Conservation (phyloP, 1,284 basidiomycete genomes). For the Cryptococcus sp. region DNA sequence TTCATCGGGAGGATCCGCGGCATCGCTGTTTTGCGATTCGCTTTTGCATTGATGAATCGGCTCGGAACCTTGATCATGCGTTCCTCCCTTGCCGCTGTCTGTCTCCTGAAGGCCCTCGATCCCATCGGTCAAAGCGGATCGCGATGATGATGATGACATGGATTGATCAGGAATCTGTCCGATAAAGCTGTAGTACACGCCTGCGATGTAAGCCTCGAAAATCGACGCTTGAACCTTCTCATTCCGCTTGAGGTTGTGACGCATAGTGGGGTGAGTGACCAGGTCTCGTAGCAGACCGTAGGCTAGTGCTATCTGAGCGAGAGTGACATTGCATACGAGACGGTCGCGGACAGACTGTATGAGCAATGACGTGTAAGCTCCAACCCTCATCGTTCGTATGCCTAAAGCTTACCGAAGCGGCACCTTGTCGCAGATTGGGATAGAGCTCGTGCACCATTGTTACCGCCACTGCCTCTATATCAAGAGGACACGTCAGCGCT, state of each 20-base stretch:
- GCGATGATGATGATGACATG: not conserved
- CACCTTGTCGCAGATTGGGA: slow-evolving; percentile 30
- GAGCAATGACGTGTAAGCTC: not conserved
- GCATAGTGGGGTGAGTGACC: slow-evolving; percentile 4
- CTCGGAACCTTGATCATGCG: too few species aligned
- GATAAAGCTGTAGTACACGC: slow-evolving; percentile 39
- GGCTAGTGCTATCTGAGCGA: slow-evolving; percentile 33
- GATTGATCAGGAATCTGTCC: not conserved
- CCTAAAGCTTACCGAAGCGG: slow-evolving; percentile 26
- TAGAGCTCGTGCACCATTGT: slow-evolving; percentile 33
- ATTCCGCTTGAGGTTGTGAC: slow-evolving; percentile 7
- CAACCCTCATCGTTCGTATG: not conserved
- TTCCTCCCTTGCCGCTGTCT: not conserved
- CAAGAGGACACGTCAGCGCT: too few species aligned
- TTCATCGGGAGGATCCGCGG: not conserved
- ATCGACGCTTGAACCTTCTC: slow-evolving; percentile 32
- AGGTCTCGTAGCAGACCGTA: slow-evolving; percentile 30
- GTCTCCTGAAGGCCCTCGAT: not conserved
- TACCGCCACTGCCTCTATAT: slow-evolving; percentile 13
- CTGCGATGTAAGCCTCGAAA: slow-evolving; percentile 46
- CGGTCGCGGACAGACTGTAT: slow-evolving; percentile 33
- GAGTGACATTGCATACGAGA: slow-evolving; percentile 36
- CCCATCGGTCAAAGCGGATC: not conserved
- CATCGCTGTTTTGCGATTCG: not conserved
- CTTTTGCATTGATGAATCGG: too few species aligned